Base-by-base conservation (phyloP, 2,329 filamentous ascomycete species). In the Xylaria digitata region DNA sequence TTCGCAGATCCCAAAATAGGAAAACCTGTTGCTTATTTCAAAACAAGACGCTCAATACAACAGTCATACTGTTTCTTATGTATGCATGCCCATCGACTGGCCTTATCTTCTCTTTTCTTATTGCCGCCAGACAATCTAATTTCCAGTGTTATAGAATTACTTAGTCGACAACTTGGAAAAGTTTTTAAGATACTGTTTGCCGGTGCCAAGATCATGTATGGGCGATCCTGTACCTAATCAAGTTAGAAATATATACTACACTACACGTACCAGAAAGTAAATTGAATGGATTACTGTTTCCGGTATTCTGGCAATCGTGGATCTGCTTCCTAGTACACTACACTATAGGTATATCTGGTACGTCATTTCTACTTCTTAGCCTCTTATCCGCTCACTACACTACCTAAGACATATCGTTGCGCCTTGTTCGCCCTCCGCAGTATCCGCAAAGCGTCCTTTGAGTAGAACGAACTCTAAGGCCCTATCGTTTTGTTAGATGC, bases 261-360 rank as follows among this genome's bases (percentile, higher is more conserved):
- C n/a, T n/a, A n/a, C n/a, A n/a, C n/a, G n/a, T n/a, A n/a, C 43
- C 19, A 21, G 5, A 32, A 21, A 21, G 43, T 50, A 40, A 30
- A 49, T 49, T 26, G 21, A 13, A 55, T 49, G 42, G 60, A 62
- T 62, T 62, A 62, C 60, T 62, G n/a, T 34, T 17, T 42, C 3
- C 26, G 5, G 26, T 26, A 40, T 4, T n/a, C 19, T 26, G 21
- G n/a, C 17, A 37, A 9, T 30, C 55, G 37, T 46, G 32, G 54
- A 46, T 54, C 32, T 40, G 30, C 55, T 37, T 32, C 42, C 30
- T 11, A 23, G 17, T 43, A 26, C 23, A 26, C 37, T 26, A 54
- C 34, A 37, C 11, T 9, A 13, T 34, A 34, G 32, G 32, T 23
- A 52, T 46, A 30, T n/a, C n/a, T n/a, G n/a, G 13, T 57, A 58